Conservation (phyloP, 768 basidiomycete genomes). For the Lactarius indigo region DNA sequence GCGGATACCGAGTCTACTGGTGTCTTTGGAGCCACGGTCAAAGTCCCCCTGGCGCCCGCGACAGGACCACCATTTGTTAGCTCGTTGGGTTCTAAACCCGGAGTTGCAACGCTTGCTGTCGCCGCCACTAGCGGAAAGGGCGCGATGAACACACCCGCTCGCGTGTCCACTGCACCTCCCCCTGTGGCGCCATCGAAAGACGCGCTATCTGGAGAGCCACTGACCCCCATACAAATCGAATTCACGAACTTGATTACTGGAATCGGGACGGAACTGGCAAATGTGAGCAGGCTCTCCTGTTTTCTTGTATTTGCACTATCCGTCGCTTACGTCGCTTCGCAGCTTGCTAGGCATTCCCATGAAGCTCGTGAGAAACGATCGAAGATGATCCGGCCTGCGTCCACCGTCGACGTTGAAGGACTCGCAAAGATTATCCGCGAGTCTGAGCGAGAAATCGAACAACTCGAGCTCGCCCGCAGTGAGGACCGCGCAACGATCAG, state of each 20-base stretch:
- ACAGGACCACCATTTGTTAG: slow-evolving; percentile 20
- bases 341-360: slow-evolving; percentile 47
- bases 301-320: not conserved
- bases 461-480: slow-evolving; percentile 42
- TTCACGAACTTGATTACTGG: slow-evolving; percentile 46
- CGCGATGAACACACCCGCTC: not conserved
- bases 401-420: slow-evolving; percentile 46
- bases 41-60: slow-evolving; percentile 9
- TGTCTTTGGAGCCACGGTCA: not conserved
- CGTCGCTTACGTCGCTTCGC: not conserved
- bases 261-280: slow-evolving; percentile 51
- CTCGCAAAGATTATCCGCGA: slow-evolving; percentile 49
- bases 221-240: slow-evolving; percentile 68
- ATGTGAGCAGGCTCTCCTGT: slow-evolving; percentile 43
- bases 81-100: not conserved
- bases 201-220: slow-evolving; percentile 31
- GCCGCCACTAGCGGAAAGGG: not conserved
- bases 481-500: slow-evolving; percentile 43
- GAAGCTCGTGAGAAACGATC: slow-evolving; percentile 36
- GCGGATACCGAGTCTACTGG: not conserved
- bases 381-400: slow-evolving; percentile 34
- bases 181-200: slow-evolving; percentile 16
- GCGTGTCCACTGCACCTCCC: not conserved
- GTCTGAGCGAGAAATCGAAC: slow-evolving; percentile 49
- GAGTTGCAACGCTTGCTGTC: not conserved